These are phyloP conservation scores for Mycena galopus DNA, from an alignment of 768 basidiomycete genomes.

Conservation along the genomic window DNA sequence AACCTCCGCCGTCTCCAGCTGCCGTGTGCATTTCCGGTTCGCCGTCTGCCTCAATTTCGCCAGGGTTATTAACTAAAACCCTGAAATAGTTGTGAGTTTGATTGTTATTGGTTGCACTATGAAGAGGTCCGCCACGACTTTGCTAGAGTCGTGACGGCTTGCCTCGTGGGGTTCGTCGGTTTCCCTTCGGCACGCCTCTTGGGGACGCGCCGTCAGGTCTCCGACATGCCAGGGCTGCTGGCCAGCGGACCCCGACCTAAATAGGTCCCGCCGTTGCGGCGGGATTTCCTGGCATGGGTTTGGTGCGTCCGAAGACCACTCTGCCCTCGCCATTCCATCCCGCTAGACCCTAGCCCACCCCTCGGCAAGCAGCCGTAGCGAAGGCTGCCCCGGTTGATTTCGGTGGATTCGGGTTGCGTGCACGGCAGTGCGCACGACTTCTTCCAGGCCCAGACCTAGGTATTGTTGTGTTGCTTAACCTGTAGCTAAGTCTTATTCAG, in stretches of 20 bases:
- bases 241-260: conserved; percentile 28
- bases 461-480: not conserved
- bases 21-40: too few species aligned
- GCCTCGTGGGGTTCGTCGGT: conserved; percentile 5
- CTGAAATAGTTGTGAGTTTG: not conserved
- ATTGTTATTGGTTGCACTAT: not conserved
- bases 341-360: not conserved
- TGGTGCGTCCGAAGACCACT: not conserved
- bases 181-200: not conserved
- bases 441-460: not conserved
- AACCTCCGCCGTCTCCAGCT: too few species aligned
- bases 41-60: too few species aligned
- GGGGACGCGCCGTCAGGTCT: not conserved
- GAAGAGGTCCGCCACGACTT: not conserved
- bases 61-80: too few species aligned
- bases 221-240: conserved; percentile 28
- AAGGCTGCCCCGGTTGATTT: not conserved
- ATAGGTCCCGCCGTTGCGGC: too few species aligned
- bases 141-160: conserved; percentile 10
- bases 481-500: too few species aligned
- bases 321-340: not conserved
- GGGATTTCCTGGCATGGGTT: not conserved
- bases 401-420: conserved; percentile 12
- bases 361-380: not conserved
- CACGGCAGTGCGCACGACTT: not conserved